Conservation (phyloP, 805 yeast species). For the Cyberlindnera suaveolens region DNA sequence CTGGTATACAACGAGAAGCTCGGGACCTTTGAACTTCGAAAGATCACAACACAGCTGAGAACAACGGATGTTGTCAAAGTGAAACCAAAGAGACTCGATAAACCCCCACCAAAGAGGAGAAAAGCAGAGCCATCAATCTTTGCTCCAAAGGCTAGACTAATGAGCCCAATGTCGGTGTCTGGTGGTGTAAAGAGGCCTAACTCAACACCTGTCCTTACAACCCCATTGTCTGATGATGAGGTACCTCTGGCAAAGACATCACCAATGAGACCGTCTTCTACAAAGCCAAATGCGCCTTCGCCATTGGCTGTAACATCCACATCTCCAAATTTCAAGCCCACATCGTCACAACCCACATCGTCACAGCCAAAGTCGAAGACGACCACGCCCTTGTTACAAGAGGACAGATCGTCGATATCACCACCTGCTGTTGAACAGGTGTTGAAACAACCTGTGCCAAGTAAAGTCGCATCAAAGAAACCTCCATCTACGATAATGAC, state of each 20-base stretch:
- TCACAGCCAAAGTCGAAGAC: background rate
- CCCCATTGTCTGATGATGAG: conserved; percentile 11
- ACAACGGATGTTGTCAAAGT: conserved; percentile 5
- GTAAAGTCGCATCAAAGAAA: conserved; percentile 8
- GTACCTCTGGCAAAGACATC: conserved; percentile 9
- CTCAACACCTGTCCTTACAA: background rate
- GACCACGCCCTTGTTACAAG: background rate
- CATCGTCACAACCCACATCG: no score
- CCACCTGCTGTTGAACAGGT: no score
- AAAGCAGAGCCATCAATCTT: conserved; percentile 19
- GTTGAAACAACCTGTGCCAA: background rate
- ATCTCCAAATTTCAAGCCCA: background rate
- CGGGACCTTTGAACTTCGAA: conserved; percentile 13
- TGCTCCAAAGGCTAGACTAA: conserved; percentile 18
- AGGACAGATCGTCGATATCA: background rate
- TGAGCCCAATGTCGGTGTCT: conserved; percentile 16
- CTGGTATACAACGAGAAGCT: conserved; percentile 16
- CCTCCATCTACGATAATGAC: conserved; percentile 16
- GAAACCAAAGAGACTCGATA: conserved; percentile 1
- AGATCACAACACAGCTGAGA: conserved; percentile 11
- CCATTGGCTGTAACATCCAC: conserved; percentile 5
- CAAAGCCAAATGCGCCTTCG: conserved; percentile 11
- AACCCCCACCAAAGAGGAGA: conserved; percentile 6
- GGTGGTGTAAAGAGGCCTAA: conserved; percentile 1
- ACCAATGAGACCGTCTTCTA: conserved; percentile 6